Conservation (phyloP, 345 rosid species). For the Fremontodendron californicum region DNA sequence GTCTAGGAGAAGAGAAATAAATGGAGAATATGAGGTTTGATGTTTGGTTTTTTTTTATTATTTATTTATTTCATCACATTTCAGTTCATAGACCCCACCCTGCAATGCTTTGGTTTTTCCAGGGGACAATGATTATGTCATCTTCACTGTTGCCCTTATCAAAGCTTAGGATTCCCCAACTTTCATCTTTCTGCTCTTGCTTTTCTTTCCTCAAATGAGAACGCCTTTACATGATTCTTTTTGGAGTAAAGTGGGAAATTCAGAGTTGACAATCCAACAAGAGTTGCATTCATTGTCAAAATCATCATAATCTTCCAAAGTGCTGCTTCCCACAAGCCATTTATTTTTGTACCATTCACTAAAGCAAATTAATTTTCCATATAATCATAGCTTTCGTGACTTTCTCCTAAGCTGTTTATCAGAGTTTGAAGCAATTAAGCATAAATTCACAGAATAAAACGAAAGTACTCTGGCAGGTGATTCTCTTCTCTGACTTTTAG, state of each 20-base stretch:
- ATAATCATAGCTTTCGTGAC: background rate
- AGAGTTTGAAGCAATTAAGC: background rate
- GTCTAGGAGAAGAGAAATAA: slow-evolving; percentile 27
- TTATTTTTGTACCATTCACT: background rate
- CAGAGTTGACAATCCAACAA: slow-evolving; percentile 27
- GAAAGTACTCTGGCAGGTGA: background rate
- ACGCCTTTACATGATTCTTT: slow-evolving; percentile 32
- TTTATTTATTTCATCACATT: slow-evolving; percentile 13
- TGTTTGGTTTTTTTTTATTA: slow-evolving; percentile 2
- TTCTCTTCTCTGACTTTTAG: background rate
- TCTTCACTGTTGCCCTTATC: slow-evolving; percentile 32
- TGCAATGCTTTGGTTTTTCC: slow-evolving; percentile 37
- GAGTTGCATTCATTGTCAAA: slow-evolving; percentile 21
- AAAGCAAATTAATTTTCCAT: background rate
- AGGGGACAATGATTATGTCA: slow-evolving; percentile 47
- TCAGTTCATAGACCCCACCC: slow-evolving; percentile 37
- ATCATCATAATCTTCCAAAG: slow-evolving; percentile 13
- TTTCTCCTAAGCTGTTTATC: background rate
- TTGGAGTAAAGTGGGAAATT: slow-evolving; percentile 14
- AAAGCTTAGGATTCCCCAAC: slow-evolving; percentile 62
- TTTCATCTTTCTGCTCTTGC: slow-evolving; percentile 27
- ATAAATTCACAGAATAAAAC: background rate
- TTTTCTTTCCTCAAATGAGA: slow-evolving; percentile 31
- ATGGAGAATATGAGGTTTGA: slow-evolving; percentile 27
- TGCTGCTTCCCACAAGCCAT: slow-evolving; percentile 19